A percentile compares a stretch with the other conserved stretches of the same genome.
Conservation (phyloP, 768 basidiomycete species). For the Lactarius akahatsu region DNA sequence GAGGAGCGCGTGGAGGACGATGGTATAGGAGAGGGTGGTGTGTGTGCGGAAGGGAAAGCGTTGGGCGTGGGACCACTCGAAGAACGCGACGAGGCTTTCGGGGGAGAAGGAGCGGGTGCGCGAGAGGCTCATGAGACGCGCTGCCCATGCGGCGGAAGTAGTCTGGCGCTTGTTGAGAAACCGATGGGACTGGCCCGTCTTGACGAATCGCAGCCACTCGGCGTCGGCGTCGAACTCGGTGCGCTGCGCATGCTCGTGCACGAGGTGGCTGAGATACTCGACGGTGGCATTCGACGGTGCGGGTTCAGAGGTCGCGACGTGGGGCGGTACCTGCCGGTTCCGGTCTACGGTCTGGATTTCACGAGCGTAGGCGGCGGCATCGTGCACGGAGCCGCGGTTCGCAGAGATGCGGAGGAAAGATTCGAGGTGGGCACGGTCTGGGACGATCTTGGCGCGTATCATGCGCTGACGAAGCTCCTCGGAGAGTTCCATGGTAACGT, state of each 20-base stretch:
- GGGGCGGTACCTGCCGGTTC: slow-evolving; percentile 4
- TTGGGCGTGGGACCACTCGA: slow-evolving; percentile 36
- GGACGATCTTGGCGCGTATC: slow-evolving; percentile 42
- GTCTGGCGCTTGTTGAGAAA: slow-evolving; percentile 9
- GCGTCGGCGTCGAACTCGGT: slow-evolving; percentile 1
- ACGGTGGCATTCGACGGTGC: neutral
- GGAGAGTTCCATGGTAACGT: slow-evolving; percentile 51
- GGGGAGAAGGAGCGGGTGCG: slow-evolving; percentile 28
- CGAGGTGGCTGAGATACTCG: slow-evolving; percentile 22
- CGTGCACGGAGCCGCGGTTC: slow-evolving; percentile 43
- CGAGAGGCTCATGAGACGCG: slow-evolving; percentile 22
- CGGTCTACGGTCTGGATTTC: slow-evolving; percentile 39
- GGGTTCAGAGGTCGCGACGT: neutral
- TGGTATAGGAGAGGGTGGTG: slow-evolving; percentile 48
- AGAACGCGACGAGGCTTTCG: slow-evolving; percentile 40
- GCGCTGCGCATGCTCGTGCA: slow-evolving; percentile 17
- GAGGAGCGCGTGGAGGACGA: slow-evolving; percentile 54
- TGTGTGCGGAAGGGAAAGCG: slow-evolving; percentile 41
- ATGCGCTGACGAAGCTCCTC: slow-evolving; percentile 47
- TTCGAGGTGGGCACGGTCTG: slow-evolving; percentile 47
- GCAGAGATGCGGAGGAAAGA: slow-evolving; percentile 49
- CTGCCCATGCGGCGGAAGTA: slow-evolving; percentile 15
- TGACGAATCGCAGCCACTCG: slow-evolving; percentile 17
- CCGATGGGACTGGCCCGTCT: slow-evolving; percentile 2
- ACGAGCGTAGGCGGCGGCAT: slow-evolving; percentile 42